Conservation (phyloP, 352 stramenopile genomes). For the Globisporangium irregulare region DNA sequence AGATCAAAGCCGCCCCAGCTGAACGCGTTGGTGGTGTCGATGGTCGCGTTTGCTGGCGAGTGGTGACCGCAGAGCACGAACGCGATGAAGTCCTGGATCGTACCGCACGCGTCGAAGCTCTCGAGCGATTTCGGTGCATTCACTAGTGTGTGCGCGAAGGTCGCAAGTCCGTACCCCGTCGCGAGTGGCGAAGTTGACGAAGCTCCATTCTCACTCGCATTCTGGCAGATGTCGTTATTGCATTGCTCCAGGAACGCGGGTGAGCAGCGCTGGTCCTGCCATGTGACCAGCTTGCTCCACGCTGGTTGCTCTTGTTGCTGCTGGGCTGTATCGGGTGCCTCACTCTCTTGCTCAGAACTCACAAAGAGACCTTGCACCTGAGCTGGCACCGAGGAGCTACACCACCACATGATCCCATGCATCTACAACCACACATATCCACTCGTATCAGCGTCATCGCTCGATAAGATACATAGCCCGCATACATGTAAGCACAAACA, state of each 20-base stretch:
- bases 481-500: background rate
- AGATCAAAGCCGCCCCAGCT: slow-evolving; percentile 72
- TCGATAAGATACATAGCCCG: background rate
- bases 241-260: slow-evolving; percentile 44
- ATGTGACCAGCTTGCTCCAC: slow-evolving; percentile 74
- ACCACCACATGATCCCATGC: slow-evolving; percentile 86
- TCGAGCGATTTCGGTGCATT: slow-evolving; percentile 30
- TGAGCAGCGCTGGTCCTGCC: slow-evolving; percentile 78
- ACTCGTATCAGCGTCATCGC: background rate
- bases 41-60: slow-evolving; percentile 34
- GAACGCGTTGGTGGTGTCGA: slow-evolving; percentile 74
- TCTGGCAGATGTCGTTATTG: slow-evolving; percentile 9
- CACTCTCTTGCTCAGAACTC: background rate
- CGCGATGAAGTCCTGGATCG: slow-evolving; percentile 75
- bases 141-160: slow-evolving; percentile 55
- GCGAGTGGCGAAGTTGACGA: slow-evolving; percentile 32
- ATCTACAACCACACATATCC: slow-evolving; percentile 35
- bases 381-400: slow-evolving; percentile 32
- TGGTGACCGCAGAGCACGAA: slow-evolving; percentile 68
- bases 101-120: slow-evolving; percentile 68
- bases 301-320: slow-evolving; percentile 8
- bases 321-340: background rate
- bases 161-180: slow-evolving; percentile 68
- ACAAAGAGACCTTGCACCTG: slow-evolving; percentile 29
- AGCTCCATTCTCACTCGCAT: background rate